phyloP scores from a whole-genome alignment of 2,329 filamentous ascomycete species.

The Microcyclospora pomicola region DNA sequence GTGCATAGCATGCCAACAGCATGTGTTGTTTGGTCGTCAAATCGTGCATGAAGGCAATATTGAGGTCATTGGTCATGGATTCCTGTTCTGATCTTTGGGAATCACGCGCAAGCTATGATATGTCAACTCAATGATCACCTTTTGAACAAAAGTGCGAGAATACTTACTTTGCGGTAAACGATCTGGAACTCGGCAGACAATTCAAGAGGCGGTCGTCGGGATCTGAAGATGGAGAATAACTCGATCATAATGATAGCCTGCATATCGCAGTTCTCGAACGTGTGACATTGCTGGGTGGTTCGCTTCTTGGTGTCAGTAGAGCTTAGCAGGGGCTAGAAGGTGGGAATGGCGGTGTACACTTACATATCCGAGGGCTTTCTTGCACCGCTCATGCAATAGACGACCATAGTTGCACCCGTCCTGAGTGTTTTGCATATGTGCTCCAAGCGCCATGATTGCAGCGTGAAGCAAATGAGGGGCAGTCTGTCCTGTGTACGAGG shows the following conservation, averaged over 20 bases:
- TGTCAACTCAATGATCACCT: background rate
- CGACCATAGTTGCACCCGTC: slow-evolving; percentile 18
- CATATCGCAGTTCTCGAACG: slow-evolving; percentile 24
- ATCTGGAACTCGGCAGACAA: slow-evolving; percentile 26
- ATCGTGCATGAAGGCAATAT: background rate
- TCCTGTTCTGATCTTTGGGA: background rate
- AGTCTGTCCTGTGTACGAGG: slow-evolving; percentile 23
- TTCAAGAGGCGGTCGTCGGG: slow-evolving; percentile 24
- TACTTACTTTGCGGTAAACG: slow-evolving; percentile 19
- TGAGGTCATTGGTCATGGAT: background rate
- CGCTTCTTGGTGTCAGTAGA: slow-evolving; percentile 7
- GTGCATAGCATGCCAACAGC: slow-evolving; percentile 28
- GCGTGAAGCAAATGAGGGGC: slow-evolving; percentile 31
- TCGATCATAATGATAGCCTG: slow-evolving; percentile 33
- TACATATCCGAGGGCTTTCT: background rate
- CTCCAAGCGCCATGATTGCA: slow-evolving; percentile 32
- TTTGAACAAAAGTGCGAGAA: slow-evolving; percentile 1
- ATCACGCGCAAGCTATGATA: background rate
- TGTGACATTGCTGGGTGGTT: slow-evolving; percentile 10
- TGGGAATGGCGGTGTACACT: background rate
- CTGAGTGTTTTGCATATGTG: slow-evolving; percentile 19
- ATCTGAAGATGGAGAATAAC: slow-evolving; percentile 28
- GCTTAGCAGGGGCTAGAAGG: background rate
- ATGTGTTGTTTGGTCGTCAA: slow-evolving; percentile 19
- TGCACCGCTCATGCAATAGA: background rate